Conservation (phyloP, 2,329 filamentous ascomycete genomes). For the Penicillium brevicompactum region DNA sequence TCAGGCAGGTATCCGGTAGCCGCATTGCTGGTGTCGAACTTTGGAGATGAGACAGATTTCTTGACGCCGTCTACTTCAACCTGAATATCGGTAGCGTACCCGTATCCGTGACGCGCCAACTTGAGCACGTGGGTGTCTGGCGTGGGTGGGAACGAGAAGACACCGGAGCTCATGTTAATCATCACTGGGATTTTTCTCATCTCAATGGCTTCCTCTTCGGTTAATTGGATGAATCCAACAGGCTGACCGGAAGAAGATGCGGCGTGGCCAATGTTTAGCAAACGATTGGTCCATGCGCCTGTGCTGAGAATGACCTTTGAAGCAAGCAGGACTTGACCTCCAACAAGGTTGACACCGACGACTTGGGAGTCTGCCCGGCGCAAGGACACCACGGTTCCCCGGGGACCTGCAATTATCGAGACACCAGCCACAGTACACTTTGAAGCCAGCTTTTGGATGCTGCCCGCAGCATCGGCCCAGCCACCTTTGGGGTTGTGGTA, state of each 20-base stretch:
- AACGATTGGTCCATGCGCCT: constrained; percentile 77
- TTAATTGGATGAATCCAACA: constrained; percentile 73
- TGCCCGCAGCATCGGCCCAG: constrained; percentile 75
- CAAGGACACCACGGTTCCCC: constrained; percentile 31
- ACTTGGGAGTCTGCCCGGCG: constrained; percentile 34
- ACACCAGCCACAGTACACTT: constrained; percentile 38
- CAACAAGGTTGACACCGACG: constrained; percentile 60
- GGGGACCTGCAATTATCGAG: constrained; percentile 47
- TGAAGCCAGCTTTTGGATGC: constrained; percentile 39
- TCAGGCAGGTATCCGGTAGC: constrained; percentile 37
- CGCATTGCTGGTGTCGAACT: constrained; percentile 42
- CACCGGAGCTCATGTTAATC: constrained; percentile 45
- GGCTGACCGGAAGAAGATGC: constrained; percentile 77
- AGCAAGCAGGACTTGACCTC: constrained; percentile 55
- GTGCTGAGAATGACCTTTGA: constrained; percentile 77
- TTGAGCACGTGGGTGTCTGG: constrained; percentile 57
- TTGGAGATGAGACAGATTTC: constrained; percentile 38
- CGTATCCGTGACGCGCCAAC: constrained; percentile 66
- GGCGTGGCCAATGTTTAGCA: constrained; percentile 73
- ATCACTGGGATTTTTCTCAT: constrained; percentile 66
- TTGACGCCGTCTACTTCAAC: constrained; percentile 19
- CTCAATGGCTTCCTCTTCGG: constrained; percentile 64
- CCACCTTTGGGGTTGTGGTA: constrained; percentile 67
- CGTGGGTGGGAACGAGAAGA: constrained; percentile 55
- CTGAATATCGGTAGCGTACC: constrained; percentile 52